A percentile compares a stretch with the other conserved stretches of the same genome.
Conservation (phyloP, 176 grass and related monocot genomes). For the Neostapfia colusana region DNA sequence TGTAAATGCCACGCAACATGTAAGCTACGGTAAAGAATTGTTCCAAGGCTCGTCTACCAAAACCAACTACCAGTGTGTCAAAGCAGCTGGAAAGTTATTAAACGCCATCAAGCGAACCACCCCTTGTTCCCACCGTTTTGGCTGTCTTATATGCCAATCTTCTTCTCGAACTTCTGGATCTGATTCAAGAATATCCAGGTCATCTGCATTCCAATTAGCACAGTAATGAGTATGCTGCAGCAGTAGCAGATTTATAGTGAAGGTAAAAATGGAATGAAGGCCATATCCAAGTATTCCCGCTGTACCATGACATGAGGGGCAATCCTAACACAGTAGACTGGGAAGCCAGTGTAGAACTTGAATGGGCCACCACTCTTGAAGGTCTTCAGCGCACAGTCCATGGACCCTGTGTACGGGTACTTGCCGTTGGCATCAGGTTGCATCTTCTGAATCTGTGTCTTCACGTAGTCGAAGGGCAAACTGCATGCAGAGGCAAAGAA, state of each 20-base stretch:
- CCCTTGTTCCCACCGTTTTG: neutral
- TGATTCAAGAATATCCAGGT: conserved; percentile 99
- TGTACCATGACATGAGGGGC: conserved; percentile 98
- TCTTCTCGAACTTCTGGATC: conserved; percentile 86
- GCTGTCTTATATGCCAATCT: conserved; percentile 56
- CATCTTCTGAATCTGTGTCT: conserved; percentile 99
- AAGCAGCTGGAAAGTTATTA: conserved; percentile 58
- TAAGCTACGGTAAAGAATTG: conserved; percentile 45
- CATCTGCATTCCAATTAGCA: conserved; percentile 63
- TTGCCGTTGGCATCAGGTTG: conserved; percentile 94
- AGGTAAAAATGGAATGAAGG: neutral
- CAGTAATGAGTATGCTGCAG: conserved; percentile 22
- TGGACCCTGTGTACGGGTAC: conserved; percentile 88
- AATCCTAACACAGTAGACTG: conserved; percentile 95
- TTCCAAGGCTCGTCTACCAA: conserved; percentile 45
- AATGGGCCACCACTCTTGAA: conserved; percentile 89
- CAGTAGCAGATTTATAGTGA: neutral
- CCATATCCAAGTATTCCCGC: neutral
- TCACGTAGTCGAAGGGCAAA: conserved; percentile 99
- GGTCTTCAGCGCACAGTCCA: conserved; percentile 91
- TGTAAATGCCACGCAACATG: conserved; percentile 37
- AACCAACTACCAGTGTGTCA: conserved; percentile 42
- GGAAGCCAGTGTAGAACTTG: conserved; percentile 99
- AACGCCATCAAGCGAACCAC: neutral
- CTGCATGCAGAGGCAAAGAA: conserved; percentile 96